Conservation (phyloP, 2,329 filamentous ascomycete species). For the Aaosphaeria arxii region DNA sequence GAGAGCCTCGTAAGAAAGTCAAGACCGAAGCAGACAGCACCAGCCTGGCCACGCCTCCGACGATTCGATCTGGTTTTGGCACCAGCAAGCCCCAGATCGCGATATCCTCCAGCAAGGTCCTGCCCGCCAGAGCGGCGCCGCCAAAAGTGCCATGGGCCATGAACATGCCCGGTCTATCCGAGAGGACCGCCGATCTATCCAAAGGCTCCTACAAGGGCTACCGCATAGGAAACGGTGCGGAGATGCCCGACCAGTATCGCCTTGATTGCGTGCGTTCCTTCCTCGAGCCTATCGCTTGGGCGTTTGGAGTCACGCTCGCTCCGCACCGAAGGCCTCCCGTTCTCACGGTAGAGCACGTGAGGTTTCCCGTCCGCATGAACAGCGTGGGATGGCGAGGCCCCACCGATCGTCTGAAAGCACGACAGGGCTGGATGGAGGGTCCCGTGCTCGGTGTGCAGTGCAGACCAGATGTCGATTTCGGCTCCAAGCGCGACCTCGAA, state of each 20-base stretch:
- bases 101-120: constrained; percentile 17
- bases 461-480: constrained; percentile 54
- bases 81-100: constrained; percentile 6
- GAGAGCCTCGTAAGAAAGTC: constrained; percentile 38
- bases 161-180: constrained; percentile 15
- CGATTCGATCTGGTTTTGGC: constrained; percentile 4
- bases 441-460: constrained; percentile 57
- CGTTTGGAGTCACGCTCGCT: constrained; percentile 54
- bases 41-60: constrained; percentile 9
- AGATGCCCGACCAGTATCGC: constrained; percentile 59
- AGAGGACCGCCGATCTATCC: constrained; percentile 22
- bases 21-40: constrained; percentile 27
- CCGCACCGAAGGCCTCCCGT: constrained; percentile 46
- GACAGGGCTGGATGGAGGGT: constrained; percentile 56
- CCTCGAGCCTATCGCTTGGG: constrained; percentile 57
- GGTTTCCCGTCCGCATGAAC: constrained; percentile 57
- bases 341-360: constrained; percentile 48
- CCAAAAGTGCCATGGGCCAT: constrained; percentile 23
- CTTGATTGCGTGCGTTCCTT: constrained; percentile 55
- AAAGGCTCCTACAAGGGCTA: constrained; percentile 54
- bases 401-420: constrained; percentile 50
- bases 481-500: constrained; percentile 25
- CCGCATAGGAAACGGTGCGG: constrained; percentile 54
- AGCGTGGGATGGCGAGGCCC: constrained; percentile 54
- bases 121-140: constrained; percentile 25